Percentiles rank a stretch among this genome's conserved stretches.
Evolutionary conservation across 495 filamentous ascomycete species (phyloP).

Genomic region (Aspergillus sclerotiicarbonarius): DNA sequence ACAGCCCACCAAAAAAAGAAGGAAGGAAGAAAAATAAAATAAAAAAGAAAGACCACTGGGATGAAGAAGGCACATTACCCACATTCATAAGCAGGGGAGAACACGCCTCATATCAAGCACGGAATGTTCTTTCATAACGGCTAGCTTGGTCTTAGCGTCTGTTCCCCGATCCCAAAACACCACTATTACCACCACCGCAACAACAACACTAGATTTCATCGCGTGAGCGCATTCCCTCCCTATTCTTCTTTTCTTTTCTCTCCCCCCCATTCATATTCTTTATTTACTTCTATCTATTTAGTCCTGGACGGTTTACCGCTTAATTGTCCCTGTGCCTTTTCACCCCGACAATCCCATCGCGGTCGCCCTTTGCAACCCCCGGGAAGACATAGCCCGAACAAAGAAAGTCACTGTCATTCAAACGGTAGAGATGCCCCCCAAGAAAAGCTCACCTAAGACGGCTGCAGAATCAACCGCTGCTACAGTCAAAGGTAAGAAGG

Average conservation of each 20-base stretch:
- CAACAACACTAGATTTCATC: neutral
- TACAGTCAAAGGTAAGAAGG: constrained; percentile 10
- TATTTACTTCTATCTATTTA: too few species aligned
- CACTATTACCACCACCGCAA: too few species aligned
- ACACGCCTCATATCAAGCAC: too few species aligned
- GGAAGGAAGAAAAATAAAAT: too few species aligned
- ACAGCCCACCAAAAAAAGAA: too few species aligned
- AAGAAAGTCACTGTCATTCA: neutral
- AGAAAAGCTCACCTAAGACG: constrained; percentile 27
- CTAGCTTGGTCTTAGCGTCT: neutral
- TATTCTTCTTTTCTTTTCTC: constrained; percentile 1
- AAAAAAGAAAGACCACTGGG: too few species aligned
- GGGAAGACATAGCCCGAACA: neutral
- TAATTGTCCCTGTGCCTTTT: neutral
- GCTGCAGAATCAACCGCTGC: constrained; percentile 12
- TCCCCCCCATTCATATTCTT: too few species aligned
- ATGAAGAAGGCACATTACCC: too few species aligned
- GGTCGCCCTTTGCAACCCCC: neutral
- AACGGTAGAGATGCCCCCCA: constrained; percentile 34
- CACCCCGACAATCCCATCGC: neutral
- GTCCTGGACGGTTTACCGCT: too few species aligned
- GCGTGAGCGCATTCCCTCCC: neutral
- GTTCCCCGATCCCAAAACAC: neutral
- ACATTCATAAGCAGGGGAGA: too few species aligned
- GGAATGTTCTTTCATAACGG: too few species aligned